Evolutionary conservation across 2,329 filamentous ascomycete genomes (phyloP).

Genomic region (Diplocarpon rosae): DNA sequence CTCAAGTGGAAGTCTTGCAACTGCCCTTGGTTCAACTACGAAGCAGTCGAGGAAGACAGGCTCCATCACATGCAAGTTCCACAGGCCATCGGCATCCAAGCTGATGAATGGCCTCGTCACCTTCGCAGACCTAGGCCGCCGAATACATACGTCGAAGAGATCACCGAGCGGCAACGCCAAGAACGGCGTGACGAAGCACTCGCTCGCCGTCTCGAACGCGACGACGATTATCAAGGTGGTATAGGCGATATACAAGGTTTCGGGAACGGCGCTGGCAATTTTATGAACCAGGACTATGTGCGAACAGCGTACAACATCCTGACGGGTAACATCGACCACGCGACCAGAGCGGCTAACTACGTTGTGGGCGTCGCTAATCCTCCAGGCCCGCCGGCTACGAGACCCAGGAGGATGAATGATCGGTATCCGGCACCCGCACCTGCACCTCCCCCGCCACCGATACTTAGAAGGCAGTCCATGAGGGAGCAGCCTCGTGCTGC

Average conservation of each 20-base stretch:
- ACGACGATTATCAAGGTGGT: slow-evolving; percentile 32
- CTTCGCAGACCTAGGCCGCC: slow-evolving; percentile 21
- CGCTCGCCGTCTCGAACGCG: slow-evolving; percentile 38
- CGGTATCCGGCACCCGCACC: slow-evolving; percentile 12
- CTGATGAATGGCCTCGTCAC: slow-evolving; percentile 26
- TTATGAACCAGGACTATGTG: slow-evolving; percentile 50
- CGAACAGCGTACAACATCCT: slow-evolving; percentile 28
- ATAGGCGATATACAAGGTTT: slow-evolving; percentile 34
- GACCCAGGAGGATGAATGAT: slow-evolving; percentile 13
- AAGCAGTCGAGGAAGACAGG: slow-evolving; percentile 41
- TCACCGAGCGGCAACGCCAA: slow-evolving; percentile 30
- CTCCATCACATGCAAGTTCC: slow-evolving; percentile 42
- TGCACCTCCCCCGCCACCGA: slow-evolving; percentile 12
- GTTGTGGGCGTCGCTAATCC: slow-evolving; percentile 21
- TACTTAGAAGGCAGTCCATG: slow-evolving; percentile 21
- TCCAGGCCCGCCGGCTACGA: slow-evolving; percentile 9
- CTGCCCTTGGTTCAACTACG: slow-evolving; percentile 69
- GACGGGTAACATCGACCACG: slow-evolving; percentile 26
- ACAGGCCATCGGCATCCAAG: slow-evolving; percentile 1
- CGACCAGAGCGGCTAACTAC: slow-evolving; percentile 26
- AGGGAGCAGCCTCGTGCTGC: slow-evolving; percentile 15
- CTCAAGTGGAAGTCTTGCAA: slow-evolving; percentile 73
- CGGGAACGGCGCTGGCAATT: slow-evolving; percentile 43
- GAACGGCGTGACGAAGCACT: slow-evolving; percentile 38
- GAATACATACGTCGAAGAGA: slow-evolving; percentile 28